Evolutionary conservation across 2,329 filamentous ascomycete species (phyloP).

Genomic region (Pestalotiopsis sp.): DNA sequence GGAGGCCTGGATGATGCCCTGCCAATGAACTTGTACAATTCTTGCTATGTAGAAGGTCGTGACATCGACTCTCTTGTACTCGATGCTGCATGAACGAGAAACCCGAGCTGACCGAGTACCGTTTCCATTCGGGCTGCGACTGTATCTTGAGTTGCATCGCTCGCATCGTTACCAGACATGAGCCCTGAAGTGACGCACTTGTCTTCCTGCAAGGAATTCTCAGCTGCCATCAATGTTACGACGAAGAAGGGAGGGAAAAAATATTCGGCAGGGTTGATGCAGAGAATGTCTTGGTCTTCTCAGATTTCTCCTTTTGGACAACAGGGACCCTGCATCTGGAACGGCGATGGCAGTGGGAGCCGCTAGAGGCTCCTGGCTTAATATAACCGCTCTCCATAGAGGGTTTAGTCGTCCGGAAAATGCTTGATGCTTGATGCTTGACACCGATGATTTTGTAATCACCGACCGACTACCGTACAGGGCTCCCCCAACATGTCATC

Average conservation of each 20-base stretch:
- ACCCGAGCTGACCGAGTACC: conserved; percentile 3
- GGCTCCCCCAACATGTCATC: not conserved
- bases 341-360: not conserved
- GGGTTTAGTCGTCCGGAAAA: not conserved
- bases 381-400: not conserved
- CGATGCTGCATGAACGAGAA: not conserved
- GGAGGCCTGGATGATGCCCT: not conserved
- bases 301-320: not conserved
- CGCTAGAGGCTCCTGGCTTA: not conserved
- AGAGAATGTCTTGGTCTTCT: not conserved
- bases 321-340: not conserved
- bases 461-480: not conserved
- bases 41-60: not conserved
- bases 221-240: not conserved
- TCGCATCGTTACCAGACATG: not conserved
- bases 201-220: not conserved
- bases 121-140: conserved; percentile 1
- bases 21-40: not conserved
- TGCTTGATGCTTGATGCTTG: not conserved
- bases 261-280: not conserved
- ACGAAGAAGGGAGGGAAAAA: not conserved
- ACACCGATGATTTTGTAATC: not conserved
- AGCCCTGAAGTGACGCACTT: not conserved
- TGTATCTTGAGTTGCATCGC: not conserved
- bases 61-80: not conserved